phyloP scores from a whole-genome alignment of 139 green algal genomes.

The Picocystis salinarum region DNA sequence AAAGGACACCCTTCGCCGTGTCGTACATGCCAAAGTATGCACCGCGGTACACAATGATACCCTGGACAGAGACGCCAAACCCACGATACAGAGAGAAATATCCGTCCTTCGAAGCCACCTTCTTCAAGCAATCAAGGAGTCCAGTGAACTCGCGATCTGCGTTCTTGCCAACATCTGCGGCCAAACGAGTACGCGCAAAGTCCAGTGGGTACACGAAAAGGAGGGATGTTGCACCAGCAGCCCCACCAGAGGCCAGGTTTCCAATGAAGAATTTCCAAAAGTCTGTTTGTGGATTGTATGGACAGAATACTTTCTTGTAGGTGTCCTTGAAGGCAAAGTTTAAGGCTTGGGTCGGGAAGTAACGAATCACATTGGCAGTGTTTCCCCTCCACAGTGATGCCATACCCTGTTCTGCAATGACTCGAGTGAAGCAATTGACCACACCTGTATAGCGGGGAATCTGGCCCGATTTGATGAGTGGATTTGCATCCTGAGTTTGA shows the following conservation, averaged over 20 bases:
- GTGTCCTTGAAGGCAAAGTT: conserved; percentile 99
- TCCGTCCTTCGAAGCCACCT: conserved; percentile 36
- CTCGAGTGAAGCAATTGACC: conserved; percentile 82
- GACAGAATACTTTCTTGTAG: conserved; percentile 93
- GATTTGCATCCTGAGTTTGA: conserved; percentile 51
- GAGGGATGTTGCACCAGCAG: conserved; percentile 77
- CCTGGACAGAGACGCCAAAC: conserved; percentile 81
- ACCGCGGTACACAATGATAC: conserved; percentile 97
- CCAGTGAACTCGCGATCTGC: conserved; percentile 67
- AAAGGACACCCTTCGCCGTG: conserved; percentile 72
- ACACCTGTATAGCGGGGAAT: conserved; percentile 41
- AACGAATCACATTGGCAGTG: conserved; percentile 85
- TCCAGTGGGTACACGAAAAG: conserved; percentile 97
- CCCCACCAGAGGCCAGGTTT: conserved; percentile 90
- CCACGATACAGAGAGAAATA: conserved; percentile 58
- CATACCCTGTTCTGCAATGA: conserved; percentile 69
- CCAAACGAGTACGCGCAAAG: conserved; percentile 95
- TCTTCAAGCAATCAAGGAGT: conserved; percentile 74
- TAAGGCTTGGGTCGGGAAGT: conserved; percentile 85
- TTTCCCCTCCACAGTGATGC: conserved; percentile 93
- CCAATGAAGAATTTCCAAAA: conserved; percentile 85
- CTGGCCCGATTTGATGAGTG: conserved; percentile 56
- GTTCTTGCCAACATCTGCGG: conserved; percentile 63
- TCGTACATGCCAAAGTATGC: conserved; percentile 99
- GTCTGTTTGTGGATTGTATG: conserved; percentile 67